Base-by-base conservation (phyloP, 2,329 filamentous ascomycete genomes). In the Orbilia blumenaviensis region DNA sequence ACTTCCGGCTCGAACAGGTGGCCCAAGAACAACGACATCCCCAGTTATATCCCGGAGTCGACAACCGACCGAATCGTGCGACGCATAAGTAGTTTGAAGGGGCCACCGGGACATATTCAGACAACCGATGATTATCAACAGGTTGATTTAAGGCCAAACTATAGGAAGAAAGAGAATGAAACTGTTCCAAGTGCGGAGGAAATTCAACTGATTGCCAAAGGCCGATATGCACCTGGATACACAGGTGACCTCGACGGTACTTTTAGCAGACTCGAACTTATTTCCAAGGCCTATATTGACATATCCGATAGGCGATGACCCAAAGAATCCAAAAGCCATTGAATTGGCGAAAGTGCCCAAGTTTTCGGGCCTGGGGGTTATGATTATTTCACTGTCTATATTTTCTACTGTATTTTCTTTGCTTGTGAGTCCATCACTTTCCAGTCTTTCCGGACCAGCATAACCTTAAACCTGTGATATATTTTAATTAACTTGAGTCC, bases 391-490 rank as follows among this genome's bases (percentile, higher is more conserved):
- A 32, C 36, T 74, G 21, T 75, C 71, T 21, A 75, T 75, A 58
- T 75, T 75, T 34, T 75, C 71, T 21, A 68, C 71, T 25, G 9
- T 75, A 23, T 67, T 75, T 32, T 75, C 71, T 7, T 54, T 60
- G 14, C 27, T 75, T 10, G 71, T 75, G 64, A 38, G 56, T n/a
- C n/a, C n/a, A 10, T 56, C 7, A 16, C 4, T 21, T 21, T 38
- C 12, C n/a, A n/a, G n/a, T n/a, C n/a, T n/a, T n/a, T n/a, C n/a
- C n/a, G n/a, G n/a, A n/a, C n/a, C n/a, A n/a, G n/a, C n/a, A n/a
- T n/a, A n/a, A n/a, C n/a, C n/a, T n/a, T n/a, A n/a, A n/a, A n/a
- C n/a, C n/a, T n/a, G n/a, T n/a, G n/a, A 34, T 54, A 48, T 32
- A 23, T 27, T 21, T 12, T 16, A 54, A 16, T 18, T 2, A 2